Base-by-base conservation (phyloP, 352 stramenopile species). In the Globisporangium cystogenes region DNA sequence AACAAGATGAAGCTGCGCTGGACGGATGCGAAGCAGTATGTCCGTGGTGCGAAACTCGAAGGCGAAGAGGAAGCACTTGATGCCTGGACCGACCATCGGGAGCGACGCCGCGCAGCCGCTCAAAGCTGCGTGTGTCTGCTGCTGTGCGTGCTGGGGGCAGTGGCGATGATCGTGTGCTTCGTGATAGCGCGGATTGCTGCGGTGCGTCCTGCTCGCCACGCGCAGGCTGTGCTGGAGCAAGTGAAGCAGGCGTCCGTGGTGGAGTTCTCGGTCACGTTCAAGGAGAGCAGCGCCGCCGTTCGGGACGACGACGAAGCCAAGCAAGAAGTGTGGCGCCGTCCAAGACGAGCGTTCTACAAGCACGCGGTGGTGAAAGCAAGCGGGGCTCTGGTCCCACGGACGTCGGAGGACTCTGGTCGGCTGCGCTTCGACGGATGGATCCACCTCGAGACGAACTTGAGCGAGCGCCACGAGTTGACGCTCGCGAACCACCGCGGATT, bases 401-500 rank as follows among this genome's bases (percentile, higher is more conserved):
- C 54, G 11, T 76, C 70, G 7, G 53, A 74, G n/a, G 73, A 73
- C 42, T 68, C 65, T n/a, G 65, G 47, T 1, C 56, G 43, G 21
- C 60, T 83, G 15, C 48, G 72, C 45, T 83, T 80, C 45, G 60
- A 80, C 50, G 70, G 69, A 36, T 56, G 31, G 26, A 64, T 80
- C 44, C 33, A 48, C 26, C 44, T 76, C 24, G 44, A 54, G 41
- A 46, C 46, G 12, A 62, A 53, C 54, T n/a, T 21, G 18, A 72
- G 48, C 45, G 47, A 79, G 37, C 37, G 48, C 10, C 46, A 55
- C 21, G 43, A 67, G 48, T 48, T 70, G 11, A 54, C 72, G n/a
- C 52, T 83, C 23, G 51, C 20, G 14, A 65, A 77, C 50, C 70
- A 82, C 44, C 72, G 69, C 41, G 72, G 70, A 14, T 75, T 64